Conservation (phyloP, 176 grass and related monocot genomes). For the Saccharum officinarum region DNA sequence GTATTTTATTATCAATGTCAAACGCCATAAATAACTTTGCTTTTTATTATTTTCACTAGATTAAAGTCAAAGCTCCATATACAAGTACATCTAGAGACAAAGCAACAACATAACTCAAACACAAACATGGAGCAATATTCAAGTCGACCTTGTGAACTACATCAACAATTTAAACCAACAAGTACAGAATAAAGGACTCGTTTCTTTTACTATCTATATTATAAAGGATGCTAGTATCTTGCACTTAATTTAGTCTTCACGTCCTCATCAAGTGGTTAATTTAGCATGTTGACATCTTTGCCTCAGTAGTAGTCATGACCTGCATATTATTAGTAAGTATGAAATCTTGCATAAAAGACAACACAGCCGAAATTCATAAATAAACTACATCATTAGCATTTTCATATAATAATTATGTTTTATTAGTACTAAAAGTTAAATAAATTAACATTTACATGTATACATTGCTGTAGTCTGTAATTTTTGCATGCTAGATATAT, state of each 20-base stretch:
- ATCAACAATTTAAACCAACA: background rate
- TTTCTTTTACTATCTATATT: background rate
- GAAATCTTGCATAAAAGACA: background rate
- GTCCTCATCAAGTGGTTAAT: background rate
- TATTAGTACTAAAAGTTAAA: background rate
- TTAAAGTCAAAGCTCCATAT: background rate
- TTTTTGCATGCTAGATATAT: background rate
- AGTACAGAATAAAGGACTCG: background rate
- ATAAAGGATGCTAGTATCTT: background rate
- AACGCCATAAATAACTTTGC: background rate
- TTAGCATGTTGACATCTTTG: conserved; percentile 4
- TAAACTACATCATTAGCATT: background rate
- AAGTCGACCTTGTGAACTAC: background rate
- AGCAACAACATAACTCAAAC: background rate
- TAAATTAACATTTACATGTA: background rate
- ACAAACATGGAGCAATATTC: background rate
- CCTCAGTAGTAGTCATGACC: conserved; percentile 13
- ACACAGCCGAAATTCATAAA: background rate
- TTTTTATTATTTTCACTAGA: background rate
- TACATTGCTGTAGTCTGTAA: background rate
- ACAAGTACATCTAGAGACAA: background rate
- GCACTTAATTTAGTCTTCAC: background rate
- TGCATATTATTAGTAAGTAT: conserved; percentile 3
- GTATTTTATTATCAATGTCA: background rate
- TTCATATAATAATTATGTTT: background rate